phyloP scores from a whole-genome alignment of 208 protist genomes.

The Leishmania turanica region DNA sequence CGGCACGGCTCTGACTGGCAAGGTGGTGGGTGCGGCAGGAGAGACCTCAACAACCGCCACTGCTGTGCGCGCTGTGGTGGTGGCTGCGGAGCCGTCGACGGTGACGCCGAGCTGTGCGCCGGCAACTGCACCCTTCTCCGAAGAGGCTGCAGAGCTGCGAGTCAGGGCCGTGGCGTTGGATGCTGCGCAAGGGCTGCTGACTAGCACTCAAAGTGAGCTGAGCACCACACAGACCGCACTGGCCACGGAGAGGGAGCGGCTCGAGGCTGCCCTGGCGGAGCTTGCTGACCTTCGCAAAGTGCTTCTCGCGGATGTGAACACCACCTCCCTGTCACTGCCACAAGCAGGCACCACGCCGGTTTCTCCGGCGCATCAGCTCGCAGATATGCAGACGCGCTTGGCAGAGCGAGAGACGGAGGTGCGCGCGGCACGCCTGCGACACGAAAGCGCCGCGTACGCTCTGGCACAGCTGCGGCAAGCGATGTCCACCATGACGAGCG shows the following conservation, averaged over 20 bases:
- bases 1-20: constrained; percentile 21
- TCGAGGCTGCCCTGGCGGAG: not conserved
- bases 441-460: constrained; percentile 34
- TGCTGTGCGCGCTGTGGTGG: constrained; percentile 4
- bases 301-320: not conserved
- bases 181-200: constrained; percentile 26
- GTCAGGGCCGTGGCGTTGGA: constrained; percentile 19
- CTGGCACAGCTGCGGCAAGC: constrained; percentile 28
- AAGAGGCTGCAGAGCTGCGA: constrained; percentile 24
- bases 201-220: constrained; percentile 20
- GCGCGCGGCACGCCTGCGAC: constrained; percentile 8
- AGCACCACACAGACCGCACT: not conserved
- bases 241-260: constrained; percentile 4
- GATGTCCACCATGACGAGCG: constrained; percentile 26
- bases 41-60: not conserved
- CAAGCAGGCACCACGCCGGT: not conserved
- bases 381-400: constrained; percentile 16
- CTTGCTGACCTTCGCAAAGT: constrained; percentile 14
- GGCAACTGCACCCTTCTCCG: not conserved
- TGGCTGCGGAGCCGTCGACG: not conserved
- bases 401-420: constrained; percentile 10
- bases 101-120: not conserved
- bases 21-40: constrained; percentile 8
- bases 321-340: not conserved
- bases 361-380: not conserved